Percentiles rank a stretch among this genome's conserved stretches.
phyloP scores from a whole-genome alignment of 768 basidiomycete genomes.

The Termitomyces sp. region DNA sequence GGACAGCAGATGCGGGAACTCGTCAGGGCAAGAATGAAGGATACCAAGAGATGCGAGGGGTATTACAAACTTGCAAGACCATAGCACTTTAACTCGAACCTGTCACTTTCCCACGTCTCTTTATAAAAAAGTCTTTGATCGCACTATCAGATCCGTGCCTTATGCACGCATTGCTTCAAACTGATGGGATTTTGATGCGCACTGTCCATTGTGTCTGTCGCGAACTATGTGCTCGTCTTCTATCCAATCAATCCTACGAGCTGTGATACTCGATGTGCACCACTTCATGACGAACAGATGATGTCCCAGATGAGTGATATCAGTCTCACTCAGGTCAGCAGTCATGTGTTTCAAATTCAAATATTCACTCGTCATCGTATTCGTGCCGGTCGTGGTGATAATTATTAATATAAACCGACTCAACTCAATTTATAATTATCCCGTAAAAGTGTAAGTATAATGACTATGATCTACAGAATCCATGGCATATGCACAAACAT shows the following conservation, averaged over 20 bases:
- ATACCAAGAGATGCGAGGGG: conserved; percentile 8
- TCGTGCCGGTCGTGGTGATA: conserved; percentile 4
- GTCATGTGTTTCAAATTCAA: conserved; percentile 9
- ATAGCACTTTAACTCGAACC: conserved; percentile 14
- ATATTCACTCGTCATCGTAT: not conserved
- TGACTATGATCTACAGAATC: conserved; percentile 8
- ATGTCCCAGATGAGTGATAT: conserved; percentile 6
- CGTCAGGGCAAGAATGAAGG: conserved; percentile 11
- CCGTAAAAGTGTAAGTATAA: not conserved
- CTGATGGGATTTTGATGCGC: not conserved
- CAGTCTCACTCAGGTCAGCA: conserved; percentile 11
- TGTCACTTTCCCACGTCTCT: conserved; percentile 22
- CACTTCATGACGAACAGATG: conserved; percentile 8
- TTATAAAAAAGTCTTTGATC: conserved; percentile 18
- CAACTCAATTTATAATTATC: conserved; percentile 9
- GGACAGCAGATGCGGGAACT: conserved; percentile 13
- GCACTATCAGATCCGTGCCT: conserved; percentile 11
- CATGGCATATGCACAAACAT: conserved; percentile 1
- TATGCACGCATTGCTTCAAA: conserved; percentile 3
- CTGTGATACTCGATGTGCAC: not conserved
- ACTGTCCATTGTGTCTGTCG: not conserved
- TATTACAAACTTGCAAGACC: conserved; percentile 20
- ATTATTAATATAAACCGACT: not conserved
- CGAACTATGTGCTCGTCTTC: not conserved
- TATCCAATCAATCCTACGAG: not conserved